Conservation (phyloP, 2,329 filamentous ascomycete genomes). For the Fusarium sp. region DNA sequence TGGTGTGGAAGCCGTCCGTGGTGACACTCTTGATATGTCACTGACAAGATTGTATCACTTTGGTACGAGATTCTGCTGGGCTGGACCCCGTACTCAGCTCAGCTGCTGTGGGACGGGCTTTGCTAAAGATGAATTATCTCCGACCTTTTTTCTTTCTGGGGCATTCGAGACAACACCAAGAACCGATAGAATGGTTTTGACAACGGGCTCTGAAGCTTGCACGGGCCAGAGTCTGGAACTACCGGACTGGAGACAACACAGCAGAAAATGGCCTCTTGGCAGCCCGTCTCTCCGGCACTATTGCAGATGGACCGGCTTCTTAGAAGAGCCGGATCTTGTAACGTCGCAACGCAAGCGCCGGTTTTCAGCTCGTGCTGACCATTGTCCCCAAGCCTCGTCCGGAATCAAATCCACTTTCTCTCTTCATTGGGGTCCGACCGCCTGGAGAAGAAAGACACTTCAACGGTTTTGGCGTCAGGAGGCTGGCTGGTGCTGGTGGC, state of each 20-base stretch:
- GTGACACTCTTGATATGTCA: conserved; percentile 18
- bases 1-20: not conserved
- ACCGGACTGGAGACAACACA: not conserved
- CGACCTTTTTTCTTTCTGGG: not conserved
- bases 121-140: not conserved
- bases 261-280: not conserved
- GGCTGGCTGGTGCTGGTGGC: not conserved
- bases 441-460: conserved; percentile 5
- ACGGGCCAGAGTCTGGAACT: conserved; percentile 16
- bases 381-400: conserved; percentile 15
- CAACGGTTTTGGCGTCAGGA: conserved; percentile 20
- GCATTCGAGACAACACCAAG: conserved; percentile 1
- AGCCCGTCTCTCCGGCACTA: conserved; percentile 4
- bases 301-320: not conserved
- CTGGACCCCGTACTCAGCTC: conserved; percentile 4
- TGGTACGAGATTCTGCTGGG: conserved; percentile 8
- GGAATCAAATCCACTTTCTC: not conserved
- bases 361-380: conserved; percentile 23
- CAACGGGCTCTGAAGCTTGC: conserved; percentile 10
- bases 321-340: not conserved
- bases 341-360: conserved; percentile 17
- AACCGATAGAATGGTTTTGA: conserved; percentile 23
- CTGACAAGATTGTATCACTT: conserved; percentile 20
- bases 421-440: conserved; percentile 21
- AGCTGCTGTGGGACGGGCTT: not conserved